Evolutionary conservation across 1,284 basidiomycete species (phyloP).

Genomic region (Leccinum subrobustum): DNA sequence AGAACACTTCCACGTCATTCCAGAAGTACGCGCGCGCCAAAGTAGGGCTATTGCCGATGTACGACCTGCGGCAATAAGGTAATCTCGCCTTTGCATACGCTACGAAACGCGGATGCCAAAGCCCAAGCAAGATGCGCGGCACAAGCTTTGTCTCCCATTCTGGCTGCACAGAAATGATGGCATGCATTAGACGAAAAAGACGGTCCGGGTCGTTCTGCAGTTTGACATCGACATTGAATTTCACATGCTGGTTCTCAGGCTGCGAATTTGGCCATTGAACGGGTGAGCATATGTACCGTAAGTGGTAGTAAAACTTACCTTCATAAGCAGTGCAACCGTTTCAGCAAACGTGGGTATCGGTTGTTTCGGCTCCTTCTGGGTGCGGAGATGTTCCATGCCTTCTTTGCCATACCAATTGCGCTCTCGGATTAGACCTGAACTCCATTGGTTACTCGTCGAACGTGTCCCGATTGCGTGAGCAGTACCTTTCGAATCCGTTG

Average conservation of each 20-base stretch:
- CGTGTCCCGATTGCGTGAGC: constrained; percentile 15
- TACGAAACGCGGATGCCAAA: constrained; percentile 94
- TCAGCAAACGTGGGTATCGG: constrained; percentile 86
- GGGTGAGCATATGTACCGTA: constrained; percentile 7
- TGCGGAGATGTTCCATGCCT: constrained; percentile 83
- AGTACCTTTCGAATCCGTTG: constrained; percentile 65
- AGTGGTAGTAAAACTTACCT: constrained; percentile 40
- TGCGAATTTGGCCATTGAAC: constrained; percentile 29
- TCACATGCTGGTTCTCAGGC: constrained; percentile 84
- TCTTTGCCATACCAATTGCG: constrained; percentile 69
- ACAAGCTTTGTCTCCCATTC: constrained; percentile 82
- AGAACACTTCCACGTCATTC: constrained; percentile 87
- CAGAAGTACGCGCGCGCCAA: constrained; percentile 89
- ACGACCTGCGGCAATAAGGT: constrained; percentile 82
- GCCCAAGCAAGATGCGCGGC: constrained; percentile 86
- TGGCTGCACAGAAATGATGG: constrained; percentile 65
- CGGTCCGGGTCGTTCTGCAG: constrained; percentile 87
- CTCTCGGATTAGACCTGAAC: constrained; percentile 64
- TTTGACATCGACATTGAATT: constrained; percentile 94
- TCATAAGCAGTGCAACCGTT: constrained; percentile 81
- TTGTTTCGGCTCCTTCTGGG: constrained; percentile 80
- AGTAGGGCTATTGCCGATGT: constrained; percentile 74
- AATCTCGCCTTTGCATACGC: constrained; percentile 72
- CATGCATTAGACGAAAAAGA: constrained; percentile 85
- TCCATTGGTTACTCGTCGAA: constrained; percentile 22